A percentile compares a stretch with the other conserved stretches of the same genome.
These are phyloP conservation scores for Boletus sp. DNA, from an alignment of 768 basidiomycete species.

Conservation along the genomic window DNA sequence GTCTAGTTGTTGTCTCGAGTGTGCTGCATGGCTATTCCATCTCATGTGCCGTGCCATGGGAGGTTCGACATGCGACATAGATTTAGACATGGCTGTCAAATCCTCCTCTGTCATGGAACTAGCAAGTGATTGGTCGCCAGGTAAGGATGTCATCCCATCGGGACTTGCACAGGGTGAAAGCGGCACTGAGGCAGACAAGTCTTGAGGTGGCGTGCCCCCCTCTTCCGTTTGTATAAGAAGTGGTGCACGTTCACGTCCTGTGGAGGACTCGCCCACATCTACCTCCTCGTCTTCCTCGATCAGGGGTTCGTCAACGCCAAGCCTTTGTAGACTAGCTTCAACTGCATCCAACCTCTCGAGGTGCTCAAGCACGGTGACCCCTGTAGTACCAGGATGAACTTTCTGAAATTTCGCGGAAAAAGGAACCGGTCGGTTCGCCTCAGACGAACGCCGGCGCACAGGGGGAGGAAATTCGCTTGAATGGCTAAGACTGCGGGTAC, in stretches of 20 bases:
- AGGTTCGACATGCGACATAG: constrained; percentile 66
- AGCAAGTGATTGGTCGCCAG: constrained; percentile 50
- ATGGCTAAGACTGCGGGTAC: constrained; percentile 56
- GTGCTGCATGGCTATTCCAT: constrained; percentile 32
- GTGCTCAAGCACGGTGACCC: constrained; percentile 81
- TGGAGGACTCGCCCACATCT: constrained; percentile 59
- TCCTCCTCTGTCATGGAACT: constrained; percentile 68
- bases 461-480: constrained; percentile 73
- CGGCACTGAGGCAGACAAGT: constrained; percentile 36
- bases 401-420: constrained; percentile 82
- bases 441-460: constrained; percentile 58
- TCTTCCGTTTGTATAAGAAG: constrained; percentile 32
- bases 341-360: constrained; percentile 82
- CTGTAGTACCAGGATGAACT: constrained; percentile 82
- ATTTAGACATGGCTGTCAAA: constrained; percentile 70
- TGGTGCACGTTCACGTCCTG: constrained; percentile 13
- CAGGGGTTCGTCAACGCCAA: constrained; percentile 56
- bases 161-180: constrained; percentile 62
- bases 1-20: constrained; percentile 28
- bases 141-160: constrained; percentile 47
- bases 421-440: constrained; percentile 70
- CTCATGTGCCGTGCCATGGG: constrained; percentile 36
- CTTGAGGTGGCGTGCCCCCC: constrained; percentile 7
- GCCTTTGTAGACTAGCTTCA: constrained; percentile 71
- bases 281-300: constrained; percentile 52